Evolutionary conservation across 495 filamentous ascomycete genomes (phyloP), one percentile per base, ranked within the genome.

Genomic region (Pseudevernia furfuracea): DNA sequence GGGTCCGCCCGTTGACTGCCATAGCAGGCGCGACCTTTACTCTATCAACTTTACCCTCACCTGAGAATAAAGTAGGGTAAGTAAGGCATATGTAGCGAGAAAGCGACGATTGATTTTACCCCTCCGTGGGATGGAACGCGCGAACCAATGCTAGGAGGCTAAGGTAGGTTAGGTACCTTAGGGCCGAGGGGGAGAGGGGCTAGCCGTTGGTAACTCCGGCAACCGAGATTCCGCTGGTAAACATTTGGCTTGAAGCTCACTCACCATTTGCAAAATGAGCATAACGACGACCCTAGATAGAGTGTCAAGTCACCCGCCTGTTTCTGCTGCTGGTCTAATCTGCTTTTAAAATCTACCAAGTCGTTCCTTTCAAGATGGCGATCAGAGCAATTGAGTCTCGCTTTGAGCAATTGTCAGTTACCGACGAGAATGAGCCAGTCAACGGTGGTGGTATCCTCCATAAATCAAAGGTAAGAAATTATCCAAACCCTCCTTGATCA

Each of bases 331-430:
- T 32, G 28, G 28, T 53, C 28, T 17, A 6, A 11, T 9, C 7
- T 19, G 3, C 15, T 15, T 2, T 4, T 30, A 19, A 34, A 14
- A 1, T 55, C 28, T 55, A 55, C 17, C 28, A 55, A 32, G 10
- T 15, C 15, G 5, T 21, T 21, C 14, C 10, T 34, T 19, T 34
- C 23, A 67, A 39, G 23, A 87, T 87, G 84, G 76, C 83, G 44
- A 80, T 82, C 44, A 82, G 82, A 68, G 80, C 80, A 48, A 74
- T 96, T 19, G 91, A 96, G 72, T 78, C 88, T 77, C 87, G 89
- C 59, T 87, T 96, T 71, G 90, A 92, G 82, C 86, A 84, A 68
- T 77, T 94, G 73, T 86, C 89, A 23, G 86, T 96, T 43, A 88
- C 87, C 67, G 90, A 92, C 70, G 91, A 93, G 70, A 90, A 89